Base-by-base conservation (phyloP, 768 basidiomycete species). In the Udeniomyces megalosporus region DNA sequence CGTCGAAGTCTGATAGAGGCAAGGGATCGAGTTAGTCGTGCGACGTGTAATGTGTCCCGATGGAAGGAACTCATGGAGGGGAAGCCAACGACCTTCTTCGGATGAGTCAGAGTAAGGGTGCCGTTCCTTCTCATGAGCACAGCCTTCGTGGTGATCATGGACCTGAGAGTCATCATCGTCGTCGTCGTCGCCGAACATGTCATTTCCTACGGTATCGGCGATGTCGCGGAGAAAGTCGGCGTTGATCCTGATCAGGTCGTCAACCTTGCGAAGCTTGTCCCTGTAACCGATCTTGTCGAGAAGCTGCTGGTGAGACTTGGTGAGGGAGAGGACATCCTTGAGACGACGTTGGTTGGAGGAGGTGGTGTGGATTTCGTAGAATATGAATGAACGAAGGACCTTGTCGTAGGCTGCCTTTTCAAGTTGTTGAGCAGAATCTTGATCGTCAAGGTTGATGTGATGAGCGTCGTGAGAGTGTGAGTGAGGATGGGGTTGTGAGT, bases 211-310 rank as follows among this genome's bases (percentile, higher is more conserved):
- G 0, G 88, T 85, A 72, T 86, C 79, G 15, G 88, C 82, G 66
- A 93, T 84, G 65, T 80, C 75, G 3, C 78, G 76, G 61, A 93
- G 71, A 71, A 96, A 91, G 48, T 83, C 76, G 1, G 86, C 84
- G 68, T 93, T 95, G 55, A 76, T 81, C 54, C 81, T 72, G 67
- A 95, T 92, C 10, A 86, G 86, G 8, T 80, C 76, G 73, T 96
- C 91, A 14, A 88, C 84, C 29, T 79, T 81, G 34, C 83, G 79
- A 0, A 96, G 78, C 70, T 89, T 90, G 62, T 81, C 76, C 67
- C 83, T 81, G 72, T 87, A 92, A 6, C 87, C 86, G 5, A 92
- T 71, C 14, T 70, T 67, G 15, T 80, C 78, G 1, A 93, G 77
- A 0, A 92, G 71, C 1, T 78, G 80, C 69, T 83, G 84, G 70